Percentiles rank a stretch among this genome's conserved stretches.
Conservation (phyloP, 2,329 filamentous ascomycete genomes). For the Knoxdaviesia proteae region DNA sequence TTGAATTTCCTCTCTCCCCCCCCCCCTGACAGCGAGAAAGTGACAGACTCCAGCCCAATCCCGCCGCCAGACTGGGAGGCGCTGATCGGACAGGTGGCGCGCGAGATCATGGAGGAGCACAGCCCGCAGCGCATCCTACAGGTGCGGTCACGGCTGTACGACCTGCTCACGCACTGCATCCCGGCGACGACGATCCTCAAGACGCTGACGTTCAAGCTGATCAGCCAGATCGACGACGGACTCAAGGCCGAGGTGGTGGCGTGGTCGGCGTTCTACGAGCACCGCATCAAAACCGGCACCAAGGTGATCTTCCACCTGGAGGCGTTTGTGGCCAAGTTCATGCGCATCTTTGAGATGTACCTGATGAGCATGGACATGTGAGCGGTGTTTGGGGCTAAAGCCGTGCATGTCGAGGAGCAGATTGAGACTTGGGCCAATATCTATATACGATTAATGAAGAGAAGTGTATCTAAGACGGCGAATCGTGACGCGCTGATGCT, state of each 20-base stretch:
- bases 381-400: slow-evolving; percentile 4
- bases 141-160: slow-evolving; percentile 87
- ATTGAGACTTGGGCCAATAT: neutral
- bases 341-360: slow-evolving; percentile 86
- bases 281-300: slow-evolving; percentile 72
- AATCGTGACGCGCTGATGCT: too few relatives aligned
- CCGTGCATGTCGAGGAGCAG: neutral
- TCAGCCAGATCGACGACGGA: slow-evolving; percentile 68
- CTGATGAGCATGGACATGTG: slow-evolving; percentile 66
- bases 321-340: slow-evolving; percentile 96
- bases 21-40: slow-evolving; percentile 47
- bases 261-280: slow-evolving; percentile 96
- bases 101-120: slow-evolving; percentile 81
- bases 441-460: too few relatives aligned
- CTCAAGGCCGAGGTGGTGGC: slow-evolving; percentile 83
- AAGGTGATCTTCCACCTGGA: slow-evolving; percentile 98
- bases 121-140: slow-evolving; percentile 75
- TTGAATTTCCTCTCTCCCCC: slow-evolving; percentile 2
- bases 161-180: slow-evolving; percentile 91
- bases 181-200: slow-evolving; percentile 86
- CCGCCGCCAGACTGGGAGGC: slow-evolving; percentile 96
- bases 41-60: slow-evolving; percentile 71
- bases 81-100: slow-evolving; percentile 71
- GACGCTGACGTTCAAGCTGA: slow-evolving; percentile 82
- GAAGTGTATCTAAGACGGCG: too few relatives aligned